phyloP scores from a whole-genome alignment of 2,329 filamentous ascomycete species.

The Ramichloridium luteum region DNA sequence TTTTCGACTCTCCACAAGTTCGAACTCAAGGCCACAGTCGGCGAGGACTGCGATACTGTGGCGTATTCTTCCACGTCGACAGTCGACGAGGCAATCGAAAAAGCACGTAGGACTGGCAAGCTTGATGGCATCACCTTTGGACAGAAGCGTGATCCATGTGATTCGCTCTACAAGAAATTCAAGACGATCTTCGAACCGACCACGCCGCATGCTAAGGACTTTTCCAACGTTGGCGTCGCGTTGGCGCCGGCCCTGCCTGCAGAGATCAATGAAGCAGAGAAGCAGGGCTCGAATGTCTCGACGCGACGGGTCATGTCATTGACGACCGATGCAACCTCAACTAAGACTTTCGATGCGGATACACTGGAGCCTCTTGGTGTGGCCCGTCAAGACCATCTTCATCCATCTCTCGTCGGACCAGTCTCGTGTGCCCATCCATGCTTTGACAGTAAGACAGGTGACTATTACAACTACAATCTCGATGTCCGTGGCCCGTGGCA shows the following conservation, averaged over 20 bases:
- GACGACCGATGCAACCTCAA: slow-evolving; percentile 49
- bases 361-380: slow-evolving; percentile 61
- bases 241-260: slow-evolving; percentile 54
- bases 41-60: slow-evolving; percentile 34
- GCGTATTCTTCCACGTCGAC: slow-evolving; percentile 61
- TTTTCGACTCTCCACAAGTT: slow-evolving; percentile 62
- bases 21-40: slow-evolving; percentile 48
- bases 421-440: slow-evolving; percentile 60
- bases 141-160: slow-evolving; percentile 60
- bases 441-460: slow-evolving; percentile 58
- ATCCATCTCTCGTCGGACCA: slow-evolving; percentile 56
- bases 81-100: slow-evolving; percentile 49
- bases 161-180: slow-evolving; percentile 59
- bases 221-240: slow-evolving; percentile 52
- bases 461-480: slow-evolving; percentile 75
- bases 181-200: slow-evolving; percentile 45
- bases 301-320: slow-evolving; percentile 33
- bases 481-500: slow-evolving; percentile 43
- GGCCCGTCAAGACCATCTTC: slow-evolving; percentile 47
- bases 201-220: slow-evolving; percentile 3
- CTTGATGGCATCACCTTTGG: slow-evolving; percentile 52
- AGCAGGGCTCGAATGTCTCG: slow-evolving; percentile 9
- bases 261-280: slow-evolving; percentile 11
- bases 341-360: slow-evolving; percentile 51
- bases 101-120: slow-evolving; percentile 48